Conservation (phyloP, 1,139 yeast species). For the Citeromyces siamensis region DNA sequence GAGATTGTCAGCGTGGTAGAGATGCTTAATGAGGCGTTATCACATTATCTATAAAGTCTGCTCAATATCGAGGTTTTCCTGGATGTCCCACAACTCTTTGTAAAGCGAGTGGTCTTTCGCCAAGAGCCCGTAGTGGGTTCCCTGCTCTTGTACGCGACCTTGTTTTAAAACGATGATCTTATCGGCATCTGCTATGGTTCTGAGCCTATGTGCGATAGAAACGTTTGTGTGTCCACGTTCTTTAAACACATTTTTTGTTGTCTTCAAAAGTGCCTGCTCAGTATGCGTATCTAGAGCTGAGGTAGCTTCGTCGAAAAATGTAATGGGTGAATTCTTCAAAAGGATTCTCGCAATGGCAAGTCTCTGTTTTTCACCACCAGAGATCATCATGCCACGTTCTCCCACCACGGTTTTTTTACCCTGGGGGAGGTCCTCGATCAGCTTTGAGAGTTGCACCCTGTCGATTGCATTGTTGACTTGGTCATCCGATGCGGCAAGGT, state of each 20-base stretch:
- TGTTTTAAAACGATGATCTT: constrained; percentile 77
- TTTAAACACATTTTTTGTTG: constrained; percentile 52
- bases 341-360: constrained; percentile 85
- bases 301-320: constrained; percentile 95
- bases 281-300: constrained; percentile 96
- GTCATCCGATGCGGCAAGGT: constrained; percentile 58
- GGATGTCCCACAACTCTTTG: constrained; percentile 79
- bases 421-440: constrained; percentile 66
- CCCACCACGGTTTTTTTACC: constrained; percentile 89
- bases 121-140: constrained; percentile 58
- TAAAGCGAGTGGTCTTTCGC: constrained; percentile 46
- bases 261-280: constrained; percentile 69
- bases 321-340: constrained; percentile 75
- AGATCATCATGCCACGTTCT: constrained; percentile 95
- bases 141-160: constrained; percentile 81
- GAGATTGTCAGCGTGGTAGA: constrained; percentile 42
- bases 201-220: constrained; percentile 84
- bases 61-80: too few species aligned
- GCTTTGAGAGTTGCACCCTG: constrained; percentile 54
- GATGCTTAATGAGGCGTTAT: constrained; percentile 31
- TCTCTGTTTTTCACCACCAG: constrained; percentile 97
- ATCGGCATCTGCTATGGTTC: constrained; percentile 92
- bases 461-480: constrained; percentile 56
- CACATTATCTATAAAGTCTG: too few species aligned
- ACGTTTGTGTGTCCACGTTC: constrained; percentile 58